phyloP scores from a whole-genome alignment of 2,329 filamentous ascomycete species.

The Elsinoe necatrix region DNA sequence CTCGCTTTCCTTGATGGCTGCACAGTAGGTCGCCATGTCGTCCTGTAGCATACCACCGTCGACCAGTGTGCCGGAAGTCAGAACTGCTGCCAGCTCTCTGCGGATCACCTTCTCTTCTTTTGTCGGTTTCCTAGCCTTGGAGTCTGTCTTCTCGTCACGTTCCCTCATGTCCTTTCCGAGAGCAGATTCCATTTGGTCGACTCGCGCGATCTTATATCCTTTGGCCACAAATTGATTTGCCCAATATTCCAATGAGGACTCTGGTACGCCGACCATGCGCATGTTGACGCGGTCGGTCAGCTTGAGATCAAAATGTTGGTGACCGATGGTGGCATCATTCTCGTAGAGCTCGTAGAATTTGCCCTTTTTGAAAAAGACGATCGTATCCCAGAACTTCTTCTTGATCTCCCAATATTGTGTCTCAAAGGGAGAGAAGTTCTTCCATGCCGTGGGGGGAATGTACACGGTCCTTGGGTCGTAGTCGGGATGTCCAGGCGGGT shows the following conservation, averaged over 20 bases:
- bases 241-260: slow-evolving; percentile 93
- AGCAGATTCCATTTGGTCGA: slow-evolving; percentile 94
- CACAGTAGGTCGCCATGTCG: slow-evolving; percentile 94
- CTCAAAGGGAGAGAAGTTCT: slow-evolving; percentile 84
- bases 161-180: slow-evolving; percentile 99
- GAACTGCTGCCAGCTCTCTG: slow-evolving; percentile 79
- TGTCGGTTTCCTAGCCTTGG: slow-evolving; percentile 46
- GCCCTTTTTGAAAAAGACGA: slow-evolving; percentile 99
- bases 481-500: slow-evolving; percentile 70
- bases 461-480: slow-evolving; percentile 89
- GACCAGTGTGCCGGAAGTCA: slow-evolving; percentile 87
- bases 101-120: slow-evolving; percentile 91
- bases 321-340: slow-evolving; percentile 91
- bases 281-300: slow-evolving; percentile 97
- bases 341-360: slow-evolving; percentile 99
- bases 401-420: slow-evolving; percentile 99
- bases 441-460: slow-evolving; percentile 72
- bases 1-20: slow-evolving; percentile 70
- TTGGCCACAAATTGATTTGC: slow-evolving; percentile 98
- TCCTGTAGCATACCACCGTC: slow-evolving; percentile 96
- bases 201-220: slow-evolving; percentile 91
- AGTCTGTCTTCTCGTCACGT: slow-evolving; percentile 53
- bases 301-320: slow-evolving; percentile 95
- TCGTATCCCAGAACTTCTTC: slow-evolving; percentile 91
- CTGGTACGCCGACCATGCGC: slow-evolving; percentile 98